These are phyloP conservation scores for Thielaviopsis euricoi DNA, from an alignment of 2,329 filamentous ascomycete species.

Conservation along the genomic window DNA sequence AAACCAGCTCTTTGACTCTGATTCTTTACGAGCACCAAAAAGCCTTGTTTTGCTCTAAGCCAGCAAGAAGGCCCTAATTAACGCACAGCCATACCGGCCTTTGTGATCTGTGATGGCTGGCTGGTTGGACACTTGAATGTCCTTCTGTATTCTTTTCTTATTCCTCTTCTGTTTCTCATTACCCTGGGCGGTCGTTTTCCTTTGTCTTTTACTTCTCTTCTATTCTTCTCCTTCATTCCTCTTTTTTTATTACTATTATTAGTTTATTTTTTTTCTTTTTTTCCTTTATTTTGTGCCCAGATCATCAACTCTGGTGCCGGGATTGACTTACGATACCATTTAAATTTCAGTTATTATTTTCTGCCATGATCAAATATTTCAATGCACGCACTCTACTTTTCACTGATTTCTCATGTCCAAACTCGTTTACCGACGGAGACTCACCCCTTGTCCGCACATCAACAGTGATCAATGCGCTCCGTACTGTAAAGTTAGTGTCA, in stretches of 20 bases:
- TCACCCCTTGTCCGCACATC: too few species aligned
- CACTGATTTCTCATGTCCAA: too few species aligned
- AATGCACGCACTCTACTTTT: not conserved
- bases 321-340: not conserved
- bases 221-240: not conserved
- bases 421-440: too few species aligned
- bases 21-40: not conserved
- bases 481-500: too few species aligned
- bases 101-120: not conserved
- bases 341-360: not conserved
- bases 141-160: not conserved
- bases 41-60: not conserved
- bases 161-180: not conserved
- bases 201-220: not conserved
- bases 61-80: not conserved
- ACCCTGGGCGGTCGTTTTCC: not conserved
- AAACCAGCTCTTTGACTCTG: not conserved
- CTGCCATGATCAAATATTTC: not conserved
- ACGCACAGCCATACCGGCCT: not conserved
- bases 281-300: not conserved
- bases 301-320: not conserved
- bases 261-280: not conserved
- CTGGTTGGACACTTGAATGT: not conserved
- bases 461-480: too few species aligned
- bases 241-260: not conserved